phyloP scores from a whole-genome alignment of 2,329 filamentous ascomycete genomes.

The Colletotrichum sp. region DNA sequence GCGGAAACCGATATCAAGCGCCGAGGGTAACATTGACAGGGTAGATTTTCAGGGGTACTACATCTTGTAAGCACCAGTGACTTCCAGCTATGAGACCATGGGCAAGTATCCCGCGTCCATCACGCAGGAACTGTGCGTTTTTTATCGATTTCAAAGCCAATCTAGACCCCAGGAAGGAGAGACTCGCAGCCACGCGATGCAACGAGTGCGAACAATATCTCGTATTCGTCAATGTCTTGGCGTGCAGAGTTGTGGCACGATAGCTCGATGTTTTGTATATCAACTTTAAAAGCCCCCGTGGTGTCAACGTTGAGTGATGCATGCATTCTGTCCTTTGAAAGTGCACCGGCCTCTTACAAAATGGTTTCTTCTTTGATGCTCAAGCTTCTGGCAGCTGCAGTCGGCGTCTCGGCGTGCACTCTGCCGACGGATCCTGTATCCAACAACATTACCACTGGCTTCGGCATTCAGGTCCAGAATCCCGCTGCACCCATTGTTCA shows the following conservation, averaged over 20 bases:
- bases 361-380: neutral
- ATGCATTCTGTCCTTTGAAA: neutral
- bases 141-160: neutral
- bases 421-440: slow-evolving; percentile 32
- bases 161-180: neutral
- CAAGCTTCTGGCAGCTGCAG: slow-evolving; percentile 22
- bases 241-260: neutral
- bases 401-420: slow-evolving; percentile 32
- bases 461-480: slow-evolving; percentile 44
- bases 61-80: neutral
- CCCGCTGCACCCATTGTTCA: slow-evolving; percentile 37
- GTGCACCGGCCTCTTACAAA: neutral
- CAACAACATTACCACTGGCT: slow-evolving; percentile 36
- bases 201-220: neutral
- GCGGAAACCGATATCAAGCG: neutral
- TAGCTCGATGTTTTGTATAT: neutral
- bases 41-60: neutral
- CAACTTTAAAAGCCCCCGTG: neutral
- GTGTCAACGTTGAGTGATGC: neutral
- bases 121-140: neutral
- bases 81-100: neutral
- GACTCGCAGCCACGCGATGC: neutral
- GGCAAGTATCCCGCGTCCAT: neutral
- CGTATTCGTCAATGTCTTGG: slow-evolving; percentile 18
- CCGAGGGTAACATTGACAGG: neutral